Base-by-base conservation (phyloP, 2,329 filamentous ascomycete species). In the Emergomyces pasteurianus region DNA sequence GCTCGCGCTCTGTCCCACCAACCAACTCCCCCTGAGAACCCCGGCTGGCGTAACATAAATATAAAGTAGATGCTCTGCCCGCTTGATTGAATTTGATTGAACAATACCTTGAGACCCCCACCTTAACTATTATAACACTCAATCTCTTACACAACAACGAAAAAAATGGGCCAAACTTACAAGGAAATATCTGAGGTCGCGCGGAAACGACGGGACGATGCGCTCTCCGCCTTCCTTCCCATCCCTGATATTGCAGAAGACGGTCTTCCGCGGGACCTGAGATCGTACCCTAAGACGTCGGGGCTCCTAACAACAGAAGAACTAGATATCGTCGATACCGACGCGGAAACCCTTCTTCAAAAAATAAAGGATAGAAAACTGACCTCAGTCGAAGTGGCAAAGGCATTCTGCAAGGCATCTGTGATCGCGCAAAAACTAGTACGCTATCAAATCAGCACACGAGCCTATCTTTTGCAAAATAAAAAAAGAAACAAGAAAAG, bases 281-380 rank as follows among this genome's bases (percentile, higher is more conserved):
- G 62, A 58, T 62, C 62, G 14, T 65, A 58, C 36, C 62, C 62
- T 21, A 59, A 55, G 21, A 64, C 66, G 67, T 87, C 83, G 1
- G 83, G 83, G 2, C 84, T 84, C 77, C 83, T 88, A 63, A 82
- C 74, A 21, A 50, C 63, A n/a, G 65, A 72, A 26, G 81, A 83
- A 65, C 65, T 82, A 67, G 75, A 78, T 26, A 81, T 83, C 54
- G 80, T 81, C 54, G 68, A 75, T 59, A 65, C 69, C 1, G 67
- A 72, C 58, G 72, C 73, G 8, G 67, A 69, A 18, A 67, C 67
- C 3, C 75, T 77, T 36, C 62, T 75, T 1, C 50, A 68, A 16
- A 74, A 73, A 42, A 72, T 76, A 52, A 68, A 64, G 60, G 64
- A 65, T 16, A 71, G 71, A 46, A 72, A 10, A 65, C 67, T 46